Percentiles rank a stretch among this genome's conserved stretches.
These are phyloP conservation scores for Lumnitzera racemosa DNA, from an alignment of 345 rosid genomes.

Conservation along the genomic window DNA sequence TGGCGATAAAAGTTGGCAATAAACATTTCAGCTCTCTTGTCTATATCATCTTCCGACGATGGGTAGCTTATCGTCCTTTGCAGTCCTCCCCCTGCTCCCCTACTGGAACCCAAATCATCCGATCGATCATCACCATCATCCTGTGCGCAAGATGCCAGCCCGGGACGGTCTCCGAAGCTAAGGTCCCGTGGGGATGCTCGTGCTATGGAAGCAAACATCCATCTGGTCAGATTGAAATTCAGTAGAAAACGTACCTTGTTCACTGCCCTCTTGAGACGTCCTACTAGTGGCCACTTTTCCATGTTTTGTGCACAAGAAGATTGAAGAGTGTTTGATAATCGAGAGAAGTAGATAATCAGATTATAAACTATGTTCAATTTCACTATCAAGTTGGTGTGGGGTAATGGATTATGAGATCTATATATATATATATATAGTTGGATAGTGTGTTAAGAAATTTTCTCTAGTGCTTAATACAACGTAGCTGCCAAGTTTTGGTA, in stretches of 20 bases:
- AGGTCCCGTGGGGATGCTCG: constrained; percentile 18
- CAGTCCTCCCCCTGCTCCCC: constrained; percentile 17
- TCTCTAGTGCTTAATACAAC: too few relatives aligned
- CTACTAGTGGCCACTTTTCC: constrained; percentile 29
- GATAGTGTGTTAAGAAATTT: too few relatives aligned
- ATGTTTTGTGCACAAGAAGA: not conserved
- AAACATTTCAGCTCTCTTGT: constrained; percentile 63
- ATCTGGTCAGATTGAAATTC: constrained; percentile 31
- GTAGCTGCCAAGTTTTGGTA: too few relatives aligned
- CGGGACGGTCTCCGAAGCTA: constrained; percentile 60
- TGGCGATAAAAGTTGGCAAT: constrained; percentile 70
- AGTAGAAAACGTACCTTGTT: constrained; percentile 59
- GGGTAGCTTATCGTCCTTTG: constrained; percentile 42
- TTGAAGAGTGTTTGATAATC: too few relatives aligned
- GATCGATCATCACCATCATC: constrained; percentile 8
- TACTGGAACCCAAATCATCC: constrained; percentile 16
- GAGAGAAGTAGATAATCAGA: too few relatives aligned
- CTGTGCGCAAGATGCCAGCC: constrained; percentile 34
- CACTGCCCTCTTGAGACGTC: constrained; percentile 56
- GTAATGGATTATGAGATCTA: too few relatives aligned
- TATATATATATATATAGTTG: too few relatives aligned
- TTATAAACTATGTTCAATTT: too few relatives aligned
- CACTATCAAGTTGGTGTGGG: too few relatives aligned
- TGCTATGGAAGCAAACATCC: constrained; percentile 42
- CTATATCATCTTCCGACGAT: constrained; percentile 54